A percentile compares a stretch with the other conserved stretches of the same genome.
Conservation (phyloP, 2,329 filamentous ascomycete species). For the Fusarium abutilonis region DNA sequence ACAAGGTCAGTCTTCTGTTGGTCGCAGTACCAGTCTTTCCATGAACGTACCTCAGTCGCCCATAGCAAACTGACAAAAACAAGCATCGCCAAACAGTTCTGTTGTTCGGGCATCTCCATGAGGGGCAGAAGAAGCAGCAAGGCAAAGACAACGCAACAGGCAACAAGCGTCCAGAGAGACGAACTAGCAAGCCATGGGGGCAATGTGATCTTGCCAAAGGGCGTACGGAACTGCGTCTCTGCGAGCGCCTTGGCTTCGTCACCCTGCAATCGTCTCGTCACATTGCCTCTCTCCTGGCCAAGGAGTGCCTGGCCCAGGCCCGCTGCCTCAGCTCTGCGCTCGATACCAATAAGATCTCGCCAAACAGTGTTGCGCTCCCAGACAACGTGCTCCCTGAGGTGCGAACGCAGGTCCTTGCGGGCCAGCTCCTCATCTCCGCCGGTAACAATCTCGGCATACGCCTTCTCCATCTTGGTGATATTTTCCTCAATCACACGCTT, state of each 20-base stretch:
- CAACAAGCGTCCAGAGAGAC: slow-evolving; percentile 79
- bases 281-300: slow-evolving; percentile 74
- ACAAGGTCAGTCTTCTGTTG: slow-evolving; percentile 20
- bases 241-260: slow-evolving; percentile 74
- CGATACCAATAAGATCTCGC: slow-evolving; percentile 98
- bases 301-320: slow-evolving; percentile 88
- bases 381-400: slow-evolving; percentile 94
- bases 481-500: slow-evolving; percentile 75
- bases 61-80: slow-evolving; percentile 93
- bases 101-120: slow-evolving; percentile 87
- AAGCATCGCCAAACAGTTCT: slow-evolving; percentile 94
- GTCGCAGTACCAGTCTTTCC: background rate
- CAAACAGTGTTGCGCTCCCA: slow-evolving; percentile 99
- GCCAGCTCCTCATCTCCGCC: slow-evolving; percentile 80
- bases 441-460: slow-evolving; percentile 85
- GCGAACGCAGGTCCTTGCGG: slow-evolving; percentile 85
- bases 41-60: slow-evolving; percentile 83
- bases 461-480: slow-evolving; percentile 77
- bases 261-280: slow-evolving; percentile 79
- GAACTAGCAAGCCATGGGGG: slow-evolving; percentile 86
- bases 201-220: slow-evolving; percentile 77
- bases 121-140: slow-evolving; percentile 80
- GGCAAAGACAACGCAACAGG: slow-evolving; percentile 77
- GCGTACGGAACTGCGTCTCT: slow-evolving; percentile 78
- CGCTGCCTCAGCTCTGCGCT: slow-evolving; percentile 92